Evolutionary conservation across 495 filamentous ascomycete species (phyloP).

Genomic region (Wilcoxina mikolae): DNA sequence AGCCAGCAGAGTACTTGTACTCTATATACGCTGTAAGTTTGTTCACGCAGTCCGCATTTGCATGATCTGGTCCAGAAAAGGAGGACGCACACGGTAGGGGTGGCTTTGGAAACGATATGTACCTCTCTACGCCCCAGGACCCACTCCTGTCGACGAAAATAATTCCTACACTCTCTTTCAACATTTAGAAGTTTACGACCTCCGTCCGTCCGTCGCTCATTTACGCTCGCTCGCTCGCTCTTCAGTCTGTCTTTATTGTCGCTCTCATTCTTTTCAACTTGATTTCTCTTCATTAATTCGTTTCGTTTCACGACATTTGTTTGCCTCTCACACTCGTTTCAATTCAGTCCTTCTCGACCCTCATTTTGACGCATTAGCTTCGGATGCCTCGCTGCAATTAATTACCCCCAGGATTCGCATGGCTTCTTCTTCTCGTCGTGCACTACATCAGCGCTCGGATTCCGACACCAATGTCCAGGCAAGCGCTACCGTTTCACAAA

Average conservation of each 20-base stretch:
- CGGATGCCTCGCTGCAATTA: not conserved
- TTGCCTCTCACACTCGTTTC: too few relatives aligned
- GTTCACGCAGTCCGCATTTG: not conserved
- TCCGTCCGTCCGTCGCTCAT: not conserved
- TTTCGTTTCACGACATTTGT: too few relatives aligned
- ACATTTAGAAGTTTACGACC: not conserved
- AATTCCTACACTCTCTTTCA: not conserved
- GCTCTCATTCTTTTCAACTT: too few relatives aligned
- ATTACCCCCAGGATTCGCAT: not conserved
- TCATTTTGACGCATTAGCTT: too few relatives aligned
- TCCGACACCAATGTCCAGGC: conserved; percentile 21
- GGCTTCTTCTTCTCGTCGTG: conserved; percentile 8
- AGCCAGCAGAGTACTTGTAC: too few relatives aligned
- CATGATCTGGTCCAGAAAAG: not conserved
- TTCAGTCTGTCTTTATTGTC: too few relatives aligned
- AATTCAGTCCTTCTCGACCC: too few relatives aligned
- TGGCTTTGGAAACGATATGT: not conserved
- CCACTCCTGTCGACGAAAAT: not conserved
- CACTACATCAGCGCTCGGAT: conserved; percentile 25
- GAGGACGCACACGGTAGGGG: too few relatives aligned
- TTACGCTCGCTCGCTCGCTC: not conserved
- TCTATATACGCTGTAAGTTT: too few relatives aligned
- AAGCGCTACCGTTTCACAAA: not conserved
- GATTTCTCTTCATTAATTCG: too few relatives aligned
- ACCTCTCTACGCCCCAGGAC: not conserved